A percentile compares a stretch with the other conserved stretches of the same genome.
Evolutionary conservation across 768 basidiomycete genomes (phyloP).

Genomic region (Coprinopsis strossmayeri): DNA sequence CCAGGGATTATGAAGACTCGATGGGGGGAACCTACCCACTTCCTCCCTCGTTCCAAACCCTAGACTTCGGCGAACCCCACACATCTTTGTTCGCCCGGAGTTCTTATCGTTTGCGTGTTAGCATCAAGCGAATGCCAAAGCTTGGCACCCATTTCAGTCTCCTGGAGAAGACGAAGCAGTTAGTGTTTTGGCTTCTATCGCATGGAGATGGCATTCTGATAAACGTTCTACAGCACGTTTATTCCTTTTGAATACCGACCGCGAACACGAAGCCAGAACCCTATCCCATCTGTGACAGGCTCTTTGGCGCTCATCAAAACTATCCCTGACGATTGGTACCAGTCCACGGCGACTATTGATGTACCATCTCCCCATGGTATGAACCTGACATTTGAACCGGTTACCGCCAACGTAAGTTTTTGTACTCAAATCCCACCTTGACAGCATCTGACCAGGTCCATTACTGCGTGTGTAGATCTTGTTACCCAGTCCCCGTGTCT

Average conservation of each 20-base stretch:
- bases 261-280: constrained; percentile 44
- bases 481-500: constrained; percentile 49
- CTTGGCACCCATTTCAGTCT: constrained; percentile 23
- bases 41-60: constrained; percentile 8
- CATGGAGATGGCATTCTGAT: neutral
- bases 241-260: constrained; percentile 49
- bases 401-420: constrained; percentile 50
- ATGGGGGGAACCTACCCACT: constrained; percentile 2
- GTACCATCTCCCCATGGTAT: constrained; percentile 20
- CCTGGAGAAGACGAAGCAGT: constrained; percentile 44
- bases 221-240: constrained; percentile 29
- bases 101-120: constrained; percentile 19
- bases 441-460: neutral
- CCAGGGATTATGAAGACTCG: constrained; percentile 1
- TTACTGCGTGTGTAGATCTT: constrained; percentile 38
- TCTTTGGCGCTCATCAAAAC: constrained; percentile 55
- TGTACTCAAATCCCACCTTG: neutral
- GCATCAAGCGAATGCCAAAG: constrained; percentile 31
- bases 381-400: constrained; percentile 25
- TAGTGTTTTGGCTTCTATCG: constrained; percentile 11
- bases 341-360: constrained; percentile 32
- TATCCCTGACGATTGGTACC: constrained; percentile 63
- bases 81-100: constrained; percentile 4
- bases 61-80: neutral
- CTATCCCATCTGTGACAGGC: constrained; percentile 38